Base-by-base conservation (phyloP, 495 filamentous ascomycete species). In the Bombardia bombarda region DNA sequence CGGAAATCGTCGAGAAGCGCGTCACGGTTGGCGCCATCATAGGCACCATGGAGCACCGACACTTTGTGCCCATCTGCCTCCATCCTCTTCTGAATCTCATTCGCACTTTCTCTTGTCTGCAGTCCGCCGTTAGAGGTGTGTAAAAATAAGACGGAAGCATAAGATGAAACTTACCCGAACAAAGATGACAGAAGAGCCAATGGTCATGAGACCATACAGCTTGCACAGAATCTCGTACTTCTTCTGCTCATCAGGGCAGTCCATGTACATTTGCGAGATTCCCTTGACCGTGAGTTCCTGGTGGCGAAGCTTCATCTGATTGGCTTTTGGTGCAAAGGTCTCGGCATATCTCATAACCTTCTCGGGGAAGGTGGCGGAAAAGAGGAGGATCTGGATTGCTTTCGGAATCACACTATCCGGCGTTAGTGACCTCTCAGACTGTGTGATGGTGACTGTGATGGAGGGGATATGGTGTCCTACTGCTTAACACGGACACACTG, bases 141-240 rank as follows among this genome's bases (percentile, higher is more conserved):
- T 12, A 26, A 38, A 3, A 10, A 8, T 20, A 22, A 18, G 17
- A 23, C 16, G 23, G 22, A 21, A 4, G 18, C 10, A n/a, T 22
- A 7, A 26, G 6, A 28, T n/a, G n/a, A 16, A 22, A 68, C 70
- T 34, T 67, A 92, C 89, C 73, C 79, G 80, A 51, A 95, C 88
- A 63, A 99, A 99, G 56, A 99, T 97, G 58, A 99, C 96, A 1
- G 90, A 95, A 4, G 90, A 95, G 3, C 87, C 89, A 44, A 95
- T 86, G 9, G 88, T 96, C 75, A 96, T 86, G 26, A 96, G 72
- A 43, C 90, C 89, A 57, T 97, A 99, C 14, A 99, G 82, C 59
- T 87, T 82, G 50, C 93, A 83, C 12, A 99, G 78, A 24, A 84
- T 80, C 20, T 79, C 74, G 58, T 92, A 99, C 58, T 99, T 99